Conservation (phyloP, 2,329 filamentous ascomycete genomes). For the Aulographum hederae region DNA sequence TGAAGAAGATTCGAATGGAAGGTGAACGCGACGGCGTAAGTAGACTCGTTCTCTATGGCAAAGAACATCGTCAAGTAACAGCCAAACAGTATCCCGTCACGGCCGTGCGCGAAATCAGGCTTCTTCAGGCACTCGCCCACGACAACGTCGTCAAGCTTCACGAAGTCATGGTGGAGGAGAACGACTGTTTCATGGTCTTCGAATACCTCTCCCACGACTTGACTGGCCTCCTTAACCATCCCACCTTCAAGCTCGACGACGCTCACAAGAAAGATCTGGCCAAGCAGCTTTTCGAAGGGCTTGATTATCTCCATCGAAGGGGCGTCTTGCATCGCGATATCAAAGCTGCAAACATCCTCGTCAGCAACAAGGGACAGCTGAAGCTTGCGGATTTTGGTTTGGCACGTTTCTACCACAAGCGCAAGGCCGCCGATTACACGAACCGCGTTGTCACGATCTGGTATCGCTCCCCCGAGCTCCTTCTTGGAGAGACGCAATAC, state of each 20-base stretch:
- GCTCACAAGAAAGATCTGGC: constrained; percentile 87
- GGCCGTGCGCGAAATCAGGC: constrained; percentile 76
- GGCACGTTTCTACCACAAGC: constrained; percentile 89
- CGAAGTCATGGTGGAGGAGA: constrained; percentile 95
- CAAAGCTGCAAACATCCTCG: constrained; percentile 92
- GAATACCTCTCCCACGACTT: constrained; percentile 95
- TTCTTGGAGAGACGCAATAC: constrained; percentile 80
- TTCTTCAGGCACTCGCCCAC: constrained; percentile 73
- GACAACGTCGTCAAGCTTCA: constrained; percentile 65
- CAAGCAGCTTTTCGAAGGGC: constrained; percentile 78
- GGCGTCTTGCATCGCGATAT: constrained; percentile 96
- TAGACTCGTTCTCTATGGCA: constrained; percentile 4
- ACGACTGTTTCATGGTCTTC: constrained; percentile 99
- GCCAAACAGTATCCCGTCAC: constrained; percentile 55
- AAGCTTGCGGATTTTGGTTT: constrained; percentile 95
- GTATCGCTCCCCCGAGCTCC: constrained; percentile 83
- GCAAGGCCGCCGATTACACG: constrained; percentile 62
- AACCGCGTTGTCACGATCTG: constrained; percentile 98
- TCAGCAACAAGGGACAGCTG: constrained; percentile 72
- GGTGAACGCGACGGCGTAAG: constrained; percentile 62
- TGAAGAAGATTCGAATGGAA: constrained; percentile 89
- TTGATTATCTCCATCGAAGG: constrained; percentile 81
- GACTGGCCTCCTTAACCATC: constrained; percentile 87
- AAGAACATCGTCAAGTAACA: constrained; percentile 10
- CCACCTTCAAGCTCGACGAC: constrained; percentile 66